Conservation (phyloP, 2,329 filamentous ascomycete genomes). For the Rutstroemia sydowiana region DNA sequence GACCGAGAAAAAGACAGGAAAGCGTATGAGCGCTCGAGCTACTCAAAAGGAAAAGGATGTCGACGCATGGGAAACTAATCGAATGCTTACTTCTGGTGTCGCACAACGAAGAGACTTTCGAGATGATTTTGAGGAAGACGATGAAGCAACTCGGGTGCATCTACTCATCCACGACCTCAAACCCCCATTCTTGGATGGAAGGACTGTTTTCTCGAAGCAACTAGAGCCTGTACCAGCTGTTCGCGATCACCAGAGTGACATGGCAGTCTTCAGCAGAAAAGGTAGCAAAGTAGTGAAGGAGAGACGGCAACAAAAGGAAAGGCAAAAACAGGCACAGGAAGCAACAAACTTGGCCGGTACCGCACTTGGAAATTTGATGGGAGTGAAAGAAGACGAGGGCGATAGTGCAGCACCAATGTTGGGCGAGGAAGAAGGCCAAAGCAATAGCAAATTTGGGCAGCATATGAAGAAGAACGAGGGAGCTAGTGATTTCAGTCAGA, state of each 20-base stretch:
- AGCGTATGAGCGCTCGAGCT: conserved; percentile 63
- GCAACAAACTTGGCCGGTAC: conserved; percentile 91
- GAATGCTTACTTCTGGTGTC: conserved; percentile 94
- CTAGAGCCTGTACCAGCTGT: conserved; percentile 91
- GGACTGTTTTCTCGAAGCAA: conserved; percentile 95
- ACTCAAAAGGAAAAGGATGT: conserved; percentile 88
- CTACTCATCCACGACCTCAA: conserved; percentile 87
- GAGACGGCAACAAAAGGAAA: conserved; percentile 81
- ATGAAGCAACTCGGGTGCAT: conserved; percentile 84
- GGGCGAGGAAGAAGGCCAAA: conserved; percentile 59
- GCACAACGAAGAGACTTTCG: conserved; percentile 80
- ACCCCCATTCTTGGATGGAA: conserved; percentile 89
- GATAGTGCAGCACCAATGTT: conserved; percentile 79
- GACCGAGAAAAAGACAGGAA: conserved; percentile 72
- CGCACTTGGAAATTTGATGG: conserved; percentile 88
- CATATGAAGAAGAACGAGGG: conserved; percentile 84
- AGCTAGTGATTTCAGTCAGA: conserved; percentile 87
- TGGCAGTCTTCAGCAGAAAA: conserved; percentile 96
- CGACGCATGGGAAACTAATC: conserved; percentile 97
- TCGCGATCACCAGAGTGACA: conserved; percentile 89
- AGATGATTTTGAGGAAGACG: conserved; percentile 79
- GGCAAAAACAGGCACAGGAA: conserved; percentile 89
- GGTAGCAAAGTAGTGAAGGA: conserved; percentile 91
- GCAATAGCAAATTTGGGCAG: conserved; percentile 74
- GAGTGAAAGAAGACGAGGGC: conserved; percentile 84